Percentiles rank a stretch among this genome's conserved stretches.
Conservation (phyloP, 257 asterid species). For the Capsicum baccatum region DNA sequence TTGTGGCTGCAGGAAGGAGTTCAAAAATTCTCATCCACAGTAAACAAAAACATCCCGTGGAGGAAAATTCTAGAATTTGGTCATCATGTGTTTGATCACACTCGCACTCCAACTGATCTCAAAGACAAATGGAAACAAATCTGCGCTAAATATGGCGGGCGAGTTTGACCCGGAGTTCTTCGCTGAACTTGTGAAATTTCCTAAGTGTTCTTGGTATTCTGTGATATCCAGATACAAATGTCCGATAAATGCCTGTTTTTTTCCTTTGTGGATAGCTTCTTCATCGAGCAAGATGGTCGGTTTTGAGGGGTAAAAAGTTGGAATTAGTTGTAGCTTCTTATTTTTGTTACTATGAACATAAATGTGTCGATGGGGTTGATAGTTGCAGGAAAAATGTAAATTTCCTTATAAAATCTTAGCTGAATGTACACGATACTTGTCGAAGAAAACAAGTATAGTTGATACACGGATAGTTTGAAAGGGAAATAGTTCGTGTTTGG, state of each 20-base stretch:
- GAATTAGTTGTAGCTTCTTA: slow-evolving; percentile 10
- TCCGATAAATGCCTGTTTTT: not conserved
- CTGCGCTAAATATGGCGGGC: slow-evolving; percentile 37
- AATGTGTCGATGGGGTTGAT: not conserved
- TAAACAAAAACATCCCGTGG: slow-evolving; percentile 58
- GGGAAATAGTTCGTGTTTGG: not conserved
- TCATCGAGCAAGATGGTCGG: slow-evolving; percentile 15
- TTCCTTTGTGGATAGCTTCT: not conserved
- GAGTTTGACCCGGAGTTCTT: not conserved
- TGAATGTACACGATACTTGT: not conserved
- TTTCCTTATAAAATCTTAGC: not conserved
- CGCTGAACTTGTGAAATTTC: not conserved
- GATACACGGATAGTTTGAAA: not conserved
- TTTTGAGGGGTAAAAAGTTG: slow-evolving; percentile 14
- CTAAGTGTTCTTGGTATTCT: not conserved
- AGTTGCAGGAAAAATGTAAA: not conserved
- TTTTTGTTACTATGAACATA: not conserved
- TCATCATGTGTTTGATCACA: slow-evolving; percentile 49
- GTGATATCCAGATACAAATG: slow-evolving; percentile 13
- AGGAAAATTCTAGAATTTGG: slow-evolving; percentile 60
- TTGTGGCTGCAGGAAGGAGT: slow-evolving; percentile 59
- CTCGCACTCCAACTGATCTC: slow-evolving; percentile 68
- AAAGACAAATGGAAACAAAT: slow-evolving; percentile 75
- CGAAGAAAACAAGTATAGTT: not conserved
- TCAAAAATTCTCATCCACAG: slow-evolving; percentile 31